Evolutionary conservation across 169 alveolate species (phyloP).

Genomic region (Hepatocystis sp.): DNA sequence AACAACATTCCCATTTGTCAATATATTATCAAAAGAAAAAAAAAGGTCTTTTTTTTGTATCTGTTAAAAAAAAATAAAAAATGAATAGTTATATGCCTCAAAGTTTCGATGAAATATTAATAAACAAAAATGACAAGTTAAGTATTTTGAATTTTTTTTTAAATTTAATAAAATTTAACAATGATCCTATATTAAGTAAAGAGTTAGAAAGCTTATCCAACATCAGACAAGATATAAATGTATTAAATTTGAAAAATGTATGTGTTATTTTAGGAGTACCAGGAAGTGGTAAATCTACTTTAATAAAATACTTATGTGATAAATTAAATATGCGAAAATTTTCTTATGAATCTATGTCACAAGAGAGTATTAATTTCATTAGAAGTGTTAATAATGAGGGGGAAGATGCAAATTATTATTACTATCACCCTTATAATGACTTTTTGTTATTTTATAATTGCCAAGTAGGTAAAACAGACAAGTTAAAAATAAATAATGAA

Average conservation of each 20-base stretch:
- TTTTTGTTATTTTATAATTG: slow-evolving; percentile 47
- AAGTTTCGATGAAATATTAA: slow-evolving; percentile 63
- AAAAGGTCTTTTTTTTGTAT: too few species aligned
- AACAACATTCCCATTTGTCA: too few species aligned
- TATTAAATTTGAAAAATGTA: slow-evolving; percentile 27
- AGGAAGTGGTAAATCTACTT: slow-evolving; percentile 73
- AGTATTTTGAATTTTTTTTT: slow-evolving; percentile 51
- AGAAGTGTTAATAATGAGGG: slow-evolving; percentile 29
- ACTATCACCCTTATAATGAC: slow-evolving; percentile 60
- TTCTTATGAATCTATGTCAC: slow-evolving; percentile 48
- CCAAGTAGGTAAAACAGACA: slow-evolving; percentile 52
- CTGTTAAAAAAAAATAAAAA: too few species aligned
- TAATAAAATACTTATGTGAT: slow-evolving; percentile 61
- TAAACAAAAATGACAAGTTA: slow-evolving; percentile 32
- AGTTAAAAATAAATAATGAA: slow-evolving; percentile 1
- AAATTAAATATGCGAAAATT: slow-evolving; percentile 68
- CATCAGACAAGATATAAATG: slow-evolving; percentile 8
- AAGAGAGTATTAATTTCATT: slow-evolving; percentile 16
- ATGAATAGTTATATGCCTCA: slow-evolving; percentile 70
- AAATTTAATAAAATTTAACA: slow-evolving; percentile 56
- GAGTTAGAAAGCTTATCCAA: slow-evolving; percentile 26
- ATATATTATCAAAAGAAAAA: too few species aligned
- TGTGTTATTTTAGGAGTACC: slow-evolving; percentile 62
- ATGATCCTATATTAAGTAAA: slow-evolving; percentile 70
- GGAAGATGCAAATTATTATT: slow-evolving; percentile 16